Evolutionary conservation across 768 basidiomycete species (phyloP), one percentile per base, ranked within the genome.

Genomic region (Podaxis carcinomalis): DNA sequence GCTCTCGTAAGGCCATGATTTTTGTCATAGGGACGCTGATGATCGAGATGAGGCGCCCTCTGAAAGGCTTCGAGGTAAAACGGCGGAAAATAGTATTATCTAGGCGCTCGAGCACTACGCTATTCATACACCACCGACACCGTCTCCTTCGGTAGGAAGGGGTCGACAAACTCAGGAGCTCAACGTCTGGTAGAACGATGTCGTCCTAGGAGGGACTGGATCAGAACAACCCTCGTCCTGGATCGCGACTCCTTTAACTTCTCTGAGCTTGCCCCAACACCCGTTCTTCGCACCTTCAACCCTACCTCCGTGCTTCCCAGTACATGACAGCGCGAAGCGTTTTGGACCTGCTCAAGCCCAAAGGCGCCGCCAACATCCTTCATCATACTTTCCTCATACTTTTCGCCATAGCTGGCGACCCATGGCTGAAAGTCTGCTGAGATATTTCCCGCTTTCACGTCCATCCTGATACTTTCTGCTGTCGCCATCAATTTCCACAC

Each of bases 241-340:
- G 42, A 44, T 19, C 14, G 32, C 7, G 9, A 9, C 4, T 9
- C 7, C 50, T 19, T 27, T 25, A 25, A 10, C 5, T 32, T 46
- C 19, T 16, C 27, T 11, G 37, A 28, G 3, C 37, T 42, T n/a
- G 19, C 37, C 3, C 40, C 16, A 25, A 10, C 28, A 3, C 14
- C 32, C 44, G 28, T 46, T n/a, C 16, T 11, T 9, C 10, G 10
- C 5, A 27, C 53, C 23, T 36, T 61, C 59, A 54, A 55, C 9
- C 59, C 59, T 3, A 61, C 6, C 35, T 37, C 59, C n/a, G 59
- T 61, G 35, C 59, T 61, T 28, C 59, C 59, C 46, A 54, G 28
- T 10, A 55, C 53, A 47, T 37, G 53, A 19, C 32, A 14, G 19
- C 19, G 21, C 46, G 39, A 23, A 5, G 3, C 52, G n/a, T 47